A percentile compares a stretch with the other conserved stretches of the same genome.
These are phyloP conservation scores for Cladophialophora psammophila DNA, from an alignment of 2,329 filamentous ascomycete genomes.

Conservation along the genomic window DNA sequence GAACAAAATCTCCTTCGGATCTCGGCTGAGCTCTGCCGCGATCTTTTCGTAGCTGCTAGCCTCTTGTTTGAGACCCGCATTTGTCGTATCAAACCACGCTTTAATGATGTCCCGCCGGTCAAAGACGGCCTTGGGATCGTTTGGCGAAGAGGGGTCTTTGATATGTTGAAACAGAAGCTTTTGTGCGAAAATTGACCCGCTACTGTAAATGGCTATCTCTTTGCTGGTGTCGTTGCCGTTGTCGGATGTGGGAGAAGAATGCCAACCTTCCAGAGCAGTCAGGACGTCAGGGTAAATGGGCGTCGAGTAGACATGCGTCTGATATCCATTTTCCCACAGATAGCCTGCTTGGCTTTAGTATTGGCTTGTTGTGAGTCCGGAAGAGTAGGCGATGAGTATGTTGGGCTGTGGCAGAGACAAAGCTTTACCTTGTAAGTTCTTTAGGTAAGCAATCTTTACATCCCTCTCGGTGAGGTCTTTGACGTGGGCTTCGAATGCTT, in stretches of 20 bases:
- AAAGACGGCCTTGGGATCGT: slow-evolving; percentile 16
- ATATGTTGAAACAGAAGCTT: slow-evolving; percentile 37
- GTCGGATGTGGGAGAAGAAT: background rate
- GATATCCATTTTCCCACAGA: slow-evolving; percentile 37
- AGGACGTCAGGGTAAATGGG: slow-evolving; percentile 35
- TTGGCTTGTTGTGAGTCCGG: background rate
- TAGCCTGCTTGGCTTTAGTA: slow-evolving; percentile 26
- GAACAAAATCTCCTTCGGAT: slow-evolving; percentile 32
- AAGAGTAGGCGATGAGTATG: background rate
- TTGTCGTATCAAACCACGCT: slow-evolving; percentile 38
- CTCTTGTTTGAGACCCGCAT: slow-evolving; percentile 37
- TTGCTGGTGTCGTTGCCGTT: background rate
- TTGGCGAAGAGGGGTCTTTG: slow-evolving; percentile 20
- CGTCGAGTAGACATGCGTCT: slow-evolving; percentile 31
- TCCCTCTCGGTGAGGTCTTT: slow-evolving; percentile 34
- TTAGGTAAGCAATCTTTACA: slow-evolving; percentile 38
- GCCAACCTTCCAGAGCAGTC: slow-evolving; percentile 23
- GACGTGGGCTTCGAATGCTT: slow-evolving; percentile 32
- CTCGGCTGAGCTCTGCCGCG: slow-evolving; percentile 23
- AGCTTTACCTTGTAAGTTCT: slow-evolving; percentile 35
- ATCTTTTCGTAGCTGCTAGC: slow-evolving; percentile 33
- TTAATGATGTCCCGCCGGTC: slow-evolving; percentile 23
- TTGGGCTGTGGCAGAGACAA: background rate
- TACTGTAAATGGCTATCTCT: slow-evolving; percentile 35
- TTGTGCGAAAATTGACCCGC: slow-evolving; percentile 38